Percentiles rank a stretch among this genome's conserved stretches.
phyloP scores from a whole-genome alignment of 495 filamentous ascomycete genomes.

The Trichocladium antarcticum region DNA sequence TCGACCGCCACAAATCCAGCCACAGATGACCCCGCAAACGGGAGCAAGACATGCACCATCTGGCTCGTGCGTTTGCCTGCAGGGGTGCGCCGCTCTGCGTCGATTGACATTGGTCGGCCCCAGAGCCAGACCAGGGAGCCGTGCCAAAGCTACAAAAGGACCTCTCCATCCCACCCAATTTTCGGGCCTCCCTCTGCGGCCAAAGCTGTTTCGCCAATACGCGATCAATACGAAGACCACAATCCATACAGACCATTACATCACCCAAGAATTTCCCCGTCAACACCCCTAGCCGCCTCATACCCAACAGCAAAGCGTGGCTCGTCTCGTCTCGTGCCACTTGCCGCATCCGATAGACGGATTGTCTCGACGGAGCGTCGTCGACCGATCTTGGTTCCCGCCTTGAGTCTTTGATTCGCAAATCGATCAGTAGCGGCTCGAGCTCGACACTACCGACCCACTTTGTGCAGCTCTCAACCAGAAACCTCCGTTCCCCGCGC shows the following conservation, averaged over 20 bases:
- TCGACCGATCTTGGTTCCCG: no score
- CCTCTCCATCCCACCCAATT: slow-evolving; percentile 18
- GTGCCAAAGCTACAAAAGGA: slow-evolving; percentile 23
- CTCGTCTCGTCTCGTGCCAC: no score
- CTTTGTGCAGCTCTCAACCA: neutral
- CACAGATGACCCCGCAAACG: slow-evolving; percentile 25
- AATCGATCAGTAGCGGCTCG: neutral
- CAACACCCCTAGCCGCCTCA: no score
- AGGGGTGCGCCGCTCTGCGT: slow-evolving; percentile 1
- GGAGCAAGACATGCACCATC: neutral
- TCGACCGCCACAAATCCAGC: slow-evolving; percentile 15
- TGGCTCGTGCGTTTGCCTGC: neutral
- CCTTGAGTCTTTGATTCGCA: neutral
- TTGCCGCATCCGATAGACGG: no score
- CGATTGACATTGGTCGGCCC: slow-evolving; percentile 2
- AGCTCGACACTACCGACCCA: neutral
- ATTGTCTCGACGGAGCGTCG: no score
- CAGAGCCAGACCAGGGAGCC: slow-evolving; percentile 1
- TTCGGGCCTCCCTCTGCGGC: slow-evolving; percentile 9
- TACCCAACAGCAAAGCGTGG: no score
- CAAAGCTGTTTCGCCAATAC: neutral
- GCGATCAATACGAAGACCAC: neutral
- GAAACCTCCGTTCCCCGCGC: slow-evolving; percentile 4
- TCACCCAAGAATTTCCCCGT: neutral
- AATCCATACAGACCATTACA: slow-evolving; percentile 6